Conservation (phyloP, 768 basidiomycete species). For the Boletus sensibilis region DNA sequence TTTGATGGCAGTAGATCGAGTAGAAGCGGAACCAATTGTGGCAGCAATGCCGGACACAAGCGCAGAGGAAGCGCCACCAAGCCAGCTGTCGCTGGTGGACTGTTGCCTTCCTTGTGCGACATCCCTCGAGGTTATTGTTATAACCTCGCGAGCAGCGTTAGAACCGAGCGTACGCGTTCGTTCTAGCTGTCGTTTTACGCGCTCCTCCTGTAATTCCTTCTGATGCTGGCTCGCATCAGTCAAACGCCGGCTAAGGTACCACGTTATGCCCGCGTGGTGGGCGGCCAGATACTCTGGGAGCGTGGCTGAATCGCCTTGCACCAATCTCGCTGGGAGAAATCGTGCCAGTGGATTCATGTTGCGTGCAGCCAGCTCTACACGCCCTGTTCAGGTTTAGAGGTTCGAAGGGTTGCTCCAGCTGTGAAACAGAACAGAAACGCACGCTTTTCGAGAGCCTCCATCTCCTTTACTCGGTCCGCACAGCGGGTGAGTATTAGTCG, state of each 20-base stretch:
- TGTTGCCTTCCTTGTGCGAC: slow-evolving; percentile 20
- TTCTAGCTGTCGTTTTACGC: slow-evolving; percentile 85
- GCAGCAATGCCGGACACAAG: slow-evolving; percentile 56
- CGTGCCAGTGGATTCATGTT: slow-evolving; percentile 64
- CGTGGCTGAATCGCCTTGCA: slow-evolving; percentile 50
- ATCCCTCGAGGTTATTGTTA: slow-evolving; percentile 41
- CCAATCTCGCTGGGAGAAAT: slow-evolving; percentile 68
- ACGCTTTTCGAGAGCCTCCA: slow-evolving; percentile 92
- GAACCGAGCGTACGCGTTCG: slow-evolving; percentile 81
- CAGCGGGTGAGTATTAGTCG: slow-evolving; percentile 83
- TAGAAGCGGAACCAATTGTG: slow-evolving; percentile 51
- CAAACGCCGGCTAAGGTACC: slow-evolving; percentile 83
- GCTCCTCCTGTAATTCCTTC: slow-evolving; percentile 91
- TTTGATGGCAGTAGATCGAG: slow-evolving; percentile 29
- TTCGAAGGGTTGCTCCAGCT: slow-evolving; percentile 17
- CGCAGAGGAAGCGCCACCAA: slow-evolving; percentile 57
- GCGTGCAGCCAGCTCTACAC: slow-evolving; percentile 62
- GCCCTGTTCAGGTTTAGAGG: slow-evolving; percentile 44
- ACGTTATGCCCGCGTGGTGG: slow-evolving; percentile 89
- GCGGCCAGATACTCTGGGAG: slow-evolving; percentile 74
- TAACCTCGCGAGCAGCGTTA: slow-evolving; percentile 63
- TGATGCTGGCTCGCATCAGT: slow-evolving; percentile 76
- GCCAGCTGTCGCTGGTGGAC: slow-evolving; percentile 49
- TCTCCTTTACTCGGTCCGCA: slow-evolving; percentile 80
- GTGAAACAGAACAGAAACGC: slow-evolving; percentile 32